These are phyloP conservation scores for Dioscorea zingiberensis DNA, from an alignment of 106 monocot species.

Conservation along the genomic window DNA sequence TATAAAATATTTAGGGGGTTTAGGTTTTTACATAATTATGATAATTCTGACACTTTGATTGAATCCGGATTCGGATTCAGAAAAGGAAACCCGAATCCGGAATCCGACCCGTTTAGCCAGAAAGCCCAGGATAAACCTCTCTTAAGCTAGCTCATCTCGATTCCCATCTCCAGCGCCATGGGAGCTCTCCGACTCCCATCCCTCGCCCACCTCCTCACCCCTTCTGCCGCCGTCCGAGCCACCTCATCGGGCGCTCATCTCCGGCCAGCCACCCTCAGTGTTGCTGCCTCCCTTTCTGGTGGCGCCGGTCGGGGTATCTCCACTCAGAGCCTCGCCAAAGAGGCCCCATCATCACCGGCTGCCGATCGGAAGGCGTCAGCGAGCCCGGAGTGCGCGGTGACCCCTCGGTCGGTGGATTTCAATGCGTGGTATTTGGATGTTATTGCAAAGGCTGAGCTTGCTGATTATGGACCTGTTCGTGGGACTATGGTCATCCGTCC, in stretches of 20 bases:
- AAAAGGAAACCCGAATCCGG: too few relatives aligned
- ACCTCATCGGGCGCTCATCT: constrained; percentile 8
- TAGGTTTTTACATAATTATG: too few relatives aligned
- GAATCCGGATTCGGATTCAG: too few relatives aligned
- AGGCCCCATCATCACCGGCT: constrained; percentile 17
- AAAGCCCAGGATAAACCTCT: too few relatives aligned
- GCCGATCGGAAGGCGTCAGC: constrained; percentile 7
- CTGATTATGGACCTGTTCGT: constrained; percentile 90
- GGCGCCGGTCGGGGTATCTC: constrained; percentile 11
- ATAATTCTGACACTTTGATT: too few relatives aligned
- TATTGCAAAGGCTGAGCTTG: constrained; percentile 81
- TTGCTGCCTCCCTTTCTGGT: constrained; percentile 13
- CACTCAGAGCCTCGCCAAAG: constrained; percentile 30
- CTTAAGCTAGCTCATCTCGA: too few relatives aligned
- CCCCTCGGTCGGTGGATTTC: constrained; percentile 82
- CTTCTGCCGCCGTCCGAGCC: constrained; percentile 17
- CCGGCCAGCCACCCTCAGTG: background rate
- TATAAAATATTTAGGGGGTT: too few relatives aligned
- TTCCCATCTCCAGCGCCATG: constrained; percentile 14
- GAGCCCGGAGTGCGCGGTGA: constrained; percentile 42
- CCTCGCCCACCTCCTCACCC: constrained; percentile 37
- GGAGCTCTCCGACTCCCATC: constrained; percentile 45
- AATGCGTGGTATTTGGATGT: constrained; percentile 95
- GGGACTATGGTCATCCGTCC: constrained; percentile 98
- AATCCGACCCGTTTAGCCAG: too few relatives aligned